A percentile compares a stretch with the other conserved stretches of the same genome.
These are phyloP conservation scores for Hippophae rhamnoides DNA, from an alignment of 306 rosid species.

Conservation along the genomic window DNA sequence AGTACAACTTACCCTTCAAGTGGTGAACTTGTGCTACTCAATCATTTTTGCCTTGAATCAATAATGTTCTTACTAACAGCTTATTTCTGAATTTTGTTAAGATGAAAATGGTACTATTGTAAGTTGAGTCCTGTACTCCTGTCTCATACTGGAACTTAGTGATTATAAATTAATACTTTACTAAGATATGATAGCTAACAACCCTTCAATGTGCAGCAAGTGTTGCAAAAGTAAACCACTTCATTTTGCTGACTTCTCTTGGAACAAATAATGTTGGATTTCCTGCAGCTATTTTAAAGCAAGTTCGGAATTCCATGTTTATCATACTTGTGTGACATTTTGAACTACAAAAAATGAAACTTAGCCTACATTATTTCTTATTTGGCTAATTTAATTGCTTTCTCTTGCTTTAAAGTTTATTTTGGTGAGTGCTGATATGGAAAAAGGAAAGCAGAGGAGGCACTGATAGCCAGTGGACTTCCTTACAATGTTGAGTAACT, in stretches of 20 bases:
- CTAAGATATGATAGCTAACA: no score
- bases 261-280: conserved; percentile 94
- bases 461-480: conserved; percentile 79
- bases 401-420: conserved; percentile 49
- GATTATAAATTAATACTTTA: no score
- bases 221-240: conserved; percentile 62
- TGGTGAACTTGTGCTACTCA: no score
- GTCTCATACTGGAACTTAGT: no score
- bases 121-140: no score
- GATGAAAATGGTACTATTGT: no score
- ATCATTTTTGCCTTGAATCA: no score
- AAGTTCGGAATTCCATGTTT: conserved; percentile 26
- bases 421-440: conserved; percentile 95
- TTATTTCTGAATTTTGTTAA: no score
- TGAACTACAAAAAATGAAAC: conserved; percentile 7
- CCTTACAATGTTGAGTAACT: conserved; percentile 69
- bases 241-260: conserved; percentile 77
- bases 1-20: no score
- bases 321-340: conserved; percentile 13
- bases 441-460: conserved; percentile 97
- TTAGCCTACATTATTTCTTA: not conserved
- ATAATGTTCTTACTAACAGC: no score
- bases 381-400: conserved; percentile 13
- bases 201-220: conserved; percentile 40
- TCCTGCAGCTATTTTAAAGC: conserved; percentile 96